phyloP scores from a whole-genome alignment of 2,329 filamentous ascomycete species.

The Dactylellina parvicollis region DNA sequence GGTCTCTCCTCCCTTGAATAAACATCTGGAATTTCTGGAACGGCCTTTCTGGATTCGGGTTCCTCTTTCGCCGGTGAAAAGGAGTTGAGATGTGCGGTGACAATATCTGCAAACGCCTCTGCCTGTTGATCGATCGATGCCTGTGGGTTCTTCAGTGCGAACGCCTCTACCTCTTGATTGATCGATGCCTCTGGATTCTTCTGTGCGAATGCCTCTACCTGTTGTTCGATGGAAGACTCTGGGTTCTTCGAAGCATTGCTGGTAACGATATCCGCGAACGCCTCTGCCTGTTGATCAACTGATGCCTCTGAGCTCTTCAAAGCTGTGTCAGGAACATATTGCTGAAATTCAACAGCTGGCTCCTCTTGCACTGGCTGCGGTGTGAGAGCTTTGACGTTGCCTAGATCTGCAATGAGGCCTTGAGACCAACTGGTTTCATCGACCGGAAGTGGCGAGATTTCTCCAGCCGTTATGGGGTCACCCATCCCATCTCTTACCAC shows the following conservation, averaged over 20 bases:
- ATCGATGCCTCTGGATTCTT: background rate
- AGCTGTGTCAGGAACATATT: background rate
- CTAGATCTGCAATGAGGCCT: conserved; percentile 40
- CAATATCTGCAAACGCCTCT: conserved; percentile 11
- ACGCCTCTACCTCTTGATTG: too few species aligned
- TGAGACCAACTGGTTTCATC: conserved; percentile 45
- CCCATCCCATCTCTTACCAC: conserved; percentile 26
- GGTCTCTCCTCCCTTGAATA: conserved; percentile 1
- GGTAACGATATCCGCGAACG: conserved; percentile 15
- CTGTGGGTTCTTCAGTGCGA: background rate
- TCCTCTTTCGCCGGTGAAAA: background rate
- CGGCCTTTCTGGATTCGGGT: background rate
- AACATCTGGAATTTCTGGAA: background rate
- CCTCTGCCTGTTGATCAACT: background rate
- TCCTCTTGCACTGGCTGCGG: background rate
- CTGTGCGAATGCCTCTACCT: too few species aligned
- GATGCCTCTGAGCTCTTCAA: background rate
- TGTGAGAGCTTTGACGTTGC: conserved; percentile 10
- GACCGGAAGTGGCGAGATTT: conserved; percentile 22
- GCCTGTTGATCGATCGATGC: conserved; percentile 18
- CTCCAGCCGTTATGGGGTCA: conserved; percentile 8
- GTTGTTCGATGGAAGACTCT: background rate
- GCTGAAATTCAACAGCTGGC: background rate
- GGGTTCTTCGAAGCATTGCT: background rate
- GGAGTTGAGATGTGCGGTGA: conserved; percentile 4